Evolutionary conservation across 1,139 yeast genomes (phyloP).

Genomic region (Ashbya aceris): DNA sequence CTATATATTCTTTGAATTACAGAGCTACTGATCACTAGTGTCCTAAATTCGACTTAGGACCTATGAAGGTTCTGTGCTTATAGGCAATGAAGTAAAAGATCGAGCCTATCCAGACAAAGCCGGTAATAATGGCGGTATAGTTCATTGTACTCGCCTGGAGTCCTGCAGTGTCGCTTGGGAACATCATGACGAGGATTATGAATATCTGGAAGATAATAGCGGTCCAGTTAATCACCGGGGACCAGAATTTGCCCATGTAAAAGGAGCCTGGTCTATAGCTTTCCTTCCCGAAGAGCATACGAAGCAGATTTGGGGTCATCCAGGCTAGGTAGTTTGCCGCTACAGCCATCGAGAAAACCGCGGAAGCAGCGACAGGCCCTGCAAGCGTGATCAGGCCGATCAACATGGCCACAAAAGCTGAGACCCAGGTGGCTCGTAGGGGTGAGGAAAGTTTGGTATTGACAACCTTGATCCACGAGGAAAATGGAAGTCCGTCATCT

Average conservation of each 20-base stretch:
- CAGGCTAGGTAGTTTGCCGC: conserved; percentile 57
- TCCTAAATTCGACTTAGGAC: conserved; percentile 34
- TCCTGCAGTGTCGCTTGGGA: conserved; percentile 36
- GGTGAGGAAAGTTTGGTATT: conserved; percentile 47
- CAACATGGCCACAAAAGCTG: conserved; percentile 39
- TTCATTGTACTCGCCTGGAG: conserved; percentile 43
- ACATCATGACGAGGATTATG: conserved; percentile 40
- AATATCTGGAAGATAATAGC: conserved; percentile 32
- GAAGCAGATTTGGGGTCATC: conserved; percentile 47
- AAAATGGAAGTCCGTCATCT: conserved; percentile 43
- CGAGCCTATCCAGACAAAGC: conserved; percentile 41
- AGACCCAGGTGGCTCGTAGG: conserved; percentile 49
- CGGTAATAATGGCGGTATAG: conserved; percentile 49
- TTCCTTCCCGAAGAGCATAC: conserved; percentile 39
- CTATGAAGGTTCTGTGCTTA: conserved; percentile 41
- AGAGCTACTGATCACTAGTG: background rate
- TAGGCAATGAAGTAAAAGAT: conserved; percentile 37
- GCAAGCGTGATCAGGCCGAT: conserved; percentile 52
- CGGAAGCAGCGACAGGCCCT: conserved; percentile 51
- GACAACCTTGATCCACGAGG: conserved; percentile 43
- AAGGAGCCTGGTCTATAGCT: conserved; percentile 57
- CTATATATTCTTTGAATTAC: background rate
- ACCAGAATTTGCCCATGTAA: conserved; percentile 43
- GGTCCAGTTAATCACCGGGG: conserved; percentile 36
- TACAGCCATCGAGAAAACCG: conserved; percentile 48